A percentile compares a stretch with the other conserved stretches of the same genome.
phyloP scores from a whole-genome alignment of 805 yeast species.

The Kuraishia molischiana region DNA sequence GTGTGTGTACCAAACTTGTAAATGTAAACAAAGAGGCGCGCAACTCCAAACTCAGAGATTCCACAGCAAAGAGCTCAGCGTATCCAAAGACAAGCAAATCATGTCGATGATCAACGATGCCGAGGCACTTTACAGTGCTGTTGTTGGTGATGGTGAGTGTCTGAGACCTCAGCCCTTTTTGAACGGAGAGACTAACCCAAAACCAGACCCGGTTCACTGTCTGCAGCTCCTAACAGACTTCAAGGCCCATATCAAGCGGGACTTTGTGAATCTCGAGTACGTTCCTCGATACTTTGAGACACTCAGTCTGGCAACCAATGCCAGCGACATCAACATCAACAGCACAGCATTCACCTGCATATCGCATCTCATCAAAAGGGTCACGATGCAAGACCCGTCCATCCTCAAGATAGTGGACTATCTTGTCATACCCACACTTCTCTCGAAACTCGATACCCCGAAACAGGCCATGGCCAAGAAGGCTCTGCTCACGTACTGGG shows the following conservation, averaged over 20 bases:
- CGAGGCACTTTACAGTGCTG: constrained; percentile 14
- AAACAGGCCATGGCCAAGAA: constrained; percentile 34
- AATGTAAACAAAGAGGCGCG: neutral
- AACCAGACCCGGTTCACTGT: neutral
- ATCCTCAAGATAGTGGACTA: constrained; percentile 31
- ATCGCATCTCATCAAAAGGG: constrained; percentile 47
- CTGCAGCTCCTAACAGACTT: constrained; percentile 18
- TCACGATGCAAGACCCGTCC: constrained; percentile 43
- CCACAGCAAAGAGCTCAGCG: no score
- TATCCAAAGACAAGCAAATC: no score
- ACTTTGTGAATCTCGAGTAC: constrained; percentile 36
- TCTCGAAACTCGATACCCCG: constrained; percentile 33
- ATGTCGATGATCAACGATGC: constrained; percentile 8
- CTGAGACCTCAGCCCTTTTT: no score
- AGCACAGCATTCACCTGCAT: constrained; percentile 36
- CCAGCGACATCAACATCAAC: constrained; percentile 26
- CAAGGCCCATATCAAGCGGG: constrained; percentile 46
- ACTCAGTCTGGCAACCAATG: constrained; percentile 32
- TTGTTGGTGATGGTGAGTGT: constrained; percentile 10
- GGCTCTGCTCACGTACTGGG: constrained; percentile 46
- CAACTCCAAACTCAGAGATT: no score
- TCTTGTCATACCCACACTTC: constrained; percentile 40
- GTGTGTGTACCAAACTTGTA: no score
- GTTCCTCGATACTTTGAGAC: constrained; percentile 44
- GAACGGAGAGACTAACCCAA: neutral